A percentile compares a stretch with the other conserved stretches of the same genome.
These are phyloP conservation scores for Strobilomyces dryophilus DNA, from an alignment of 768 basidiomycete species.

Conservation along the genomic window DNA sequence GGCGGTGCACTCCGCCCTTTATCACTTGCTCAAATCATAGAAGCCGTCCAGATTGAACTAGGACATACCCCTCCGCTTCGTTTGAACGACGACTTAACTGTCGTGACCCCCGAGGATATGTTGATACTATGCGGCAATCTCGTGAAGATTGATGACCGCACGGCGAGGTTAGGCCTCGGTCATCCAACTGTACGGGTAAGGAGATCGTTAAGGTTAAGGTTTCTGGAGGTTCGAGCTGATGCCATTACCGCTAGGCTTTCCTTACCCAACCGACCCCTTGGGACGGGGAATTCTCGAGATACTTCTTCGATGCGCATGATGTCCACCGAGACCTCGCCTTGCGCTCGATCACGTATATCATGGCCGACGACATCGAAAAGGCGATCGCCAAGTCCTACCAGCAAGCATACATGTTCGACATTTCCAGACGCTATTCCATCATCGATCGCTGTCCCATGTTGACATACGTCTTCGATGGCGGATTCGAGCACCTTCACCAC, in stretches of 20 bases:
- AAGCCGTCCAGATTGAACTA: slow-evolving; percentile 28
- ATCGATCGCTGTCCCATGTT: slow-evolving; percentile 26
- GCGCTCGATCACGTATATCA: slow-evolving; percentile 27
- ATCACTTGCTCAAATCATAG: slow-evolving; percentile 25
- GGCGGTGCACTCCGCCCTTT: slow-evolving; percentile 26
- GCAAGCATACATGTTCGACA: slow-evolving; percentile 23
- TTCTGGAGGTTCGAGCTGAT: neutral
- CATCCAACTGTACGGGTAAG: slow-evolving; percentile 24
- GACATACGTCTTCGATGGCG: slow-evolving; percentile 26
- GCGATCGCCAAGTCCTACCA: slow-evolving; percentile 22
- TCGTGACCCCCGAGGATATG: slow-evolving; percentile 24
- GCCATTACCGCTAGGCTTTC: slow-evolving; percentile 15
- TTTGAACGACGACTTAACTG: slow-evolving; percentile 24
- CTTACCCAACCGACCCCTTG: slow-evolving; percentile 17
- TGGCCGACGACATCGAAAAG: slow-evolving; percentile 21
- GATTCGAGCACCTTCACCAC: slow-evolving; percentile 24
- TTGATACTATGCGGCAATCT: slow-evolving; percentile 25
- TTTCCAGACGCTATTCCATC: slow-evolving; percentile 23
- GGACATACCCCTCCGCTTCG: slow-evolving; percentile 15
- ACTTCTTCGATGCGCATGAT: slow-evolving; percentile 21
- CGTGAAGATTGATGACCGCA: slow-evolving; percentile 23
- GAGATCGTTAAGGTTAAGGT: neutral
- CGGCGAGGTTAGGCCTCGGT: slow-evolving; percentile 17
- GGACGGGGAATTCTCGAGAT: slow-evolving; percentile 6
- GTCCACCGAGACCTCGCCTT: slow-evolving; percentile 28